Percentiles rank a stretch among this genome's conserved stretches.
These are phyloP conservation scores for Diplodia intermedia DNA, from an alignment of 2,329 filamentous ascomycete genomes.

Conservation along the genomic window DNA sequence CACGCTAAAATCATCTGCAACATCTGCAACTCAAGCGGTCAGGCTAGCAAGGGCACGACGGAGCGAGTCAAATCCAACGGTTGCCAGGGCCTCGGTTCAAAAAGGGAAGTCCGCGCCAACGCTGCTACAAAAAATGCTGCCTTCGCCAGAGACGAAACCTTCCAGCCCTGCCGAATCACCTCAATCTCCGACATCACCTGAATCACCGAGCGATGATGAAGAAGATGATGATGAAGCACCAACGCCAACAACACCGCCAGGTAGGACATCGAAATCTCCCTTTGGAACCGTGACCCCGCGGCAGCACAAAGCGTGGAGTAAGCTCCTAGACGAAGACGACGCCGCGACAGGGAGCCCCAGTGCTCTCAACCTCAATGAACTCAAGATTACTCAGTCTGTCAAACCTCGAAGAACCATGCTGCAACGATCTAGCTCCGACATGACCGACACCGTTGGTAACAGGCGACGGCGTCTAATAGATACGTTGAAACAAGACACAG, in stretches of 20 bases:
- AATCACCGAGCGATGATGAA: background rate
- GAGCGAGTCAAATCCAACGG: background rate
- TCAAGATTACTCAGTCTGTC: conserved; percentile 41
- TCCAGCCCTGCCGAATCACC: conserved; percentile 20
- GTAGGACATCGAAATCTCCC: conserved; percentile 31
- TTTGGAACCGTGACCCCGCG: conserved; percentile 47
- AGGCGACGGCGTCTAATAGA: conserved; percentile 36
- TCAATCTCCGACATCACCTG: conserved; percentile 2
- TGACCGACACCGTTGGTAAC: conserved; percentile 7
- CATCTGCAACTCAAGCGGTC: conserved; percentile 10
- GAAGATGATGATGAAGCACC: conserved; percentile 14
- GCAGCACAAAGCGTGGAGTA: conserved; percentile 46
- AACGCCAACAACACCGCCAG: conserved; percentile 22
- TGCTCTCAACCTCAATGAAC: conserved; percentile 43
- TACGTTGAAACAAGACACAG: conserved; percentile 35
- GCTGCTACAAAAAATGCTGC: conserved; percentile 43
- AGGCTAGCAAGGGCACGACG: conserved; percentile 20
- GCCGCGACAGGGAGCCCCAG: conserved; percentile 39
- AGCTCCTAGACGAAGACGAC: conserved; percentile 42
- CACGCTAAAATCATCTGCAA: background rate
- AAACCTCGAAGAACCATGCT: conserved; percentile 12
- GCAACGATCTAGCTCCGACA: conserved; percentile 26
- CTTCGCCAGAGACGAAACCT: conserved; percentile 36
- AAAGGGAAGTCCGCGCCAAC: conserved; percentile 28
- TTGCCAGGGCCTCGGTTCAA: background rate